Evolutionary conservation across 345 rosid genomes (phyloP), one percentile per base, ranked within the genome.

Genomic region (Citrus inodora): DNA sequence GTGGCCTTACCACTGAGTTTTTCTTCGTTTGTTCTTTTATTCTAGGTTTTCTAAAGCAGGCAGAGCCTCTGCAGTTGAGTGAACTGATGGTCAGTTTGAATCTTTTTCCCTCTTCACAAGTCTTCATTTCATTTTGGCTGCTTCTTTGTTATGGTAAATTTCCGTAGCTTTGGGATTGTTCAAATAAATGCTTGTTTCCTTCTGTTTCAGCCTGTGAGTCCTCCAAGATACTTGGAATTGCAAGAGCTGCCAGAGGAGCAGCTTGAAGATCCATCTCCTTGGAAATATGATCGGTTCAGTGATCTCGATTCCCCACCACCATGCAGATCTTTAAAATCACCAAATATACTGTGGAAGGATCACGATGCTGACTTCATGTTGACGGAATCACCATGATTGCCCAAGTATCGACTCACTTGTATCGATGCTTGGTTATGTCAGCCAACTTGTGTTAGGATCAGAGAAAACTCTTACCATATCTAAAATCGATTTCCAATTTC

Each of bases 321-420:
- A 27, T 25, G 77, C 66, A 75, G 76, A 24, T 32, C 76, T 78
- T 86, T 82, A 24, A 73, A 30, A 42, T 86, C 84, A 51, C 84
- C 84, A 14, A 77, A 78, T 46, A 19, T 69, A 60, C 74, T 16
- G 60, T 74, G 81, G 88, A 65, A 76, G 76, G 81, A 83, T 40
- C 22, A 68, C 61, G 85, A n/a, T 22, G 46, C 78, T 80, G 55
- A 78, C 78, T 87, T 86, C 30, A 24, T 27, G 79, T 51, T 89
- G 87, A 70, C 77, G 6, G 83, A 69, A n/a, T 67, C 90, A 9
- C 89, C 90, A 24, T 42, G 80, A 37, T 58, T 76, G 25, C 78
- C 46, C 33, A 83, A 59, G 76, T 76, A 66, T 74, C 77, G 86
- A 82, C 40, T 33, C 28, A 33, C 62, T 28, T 64, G 16, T 11